phyloP scores from a whole-genome alignment of 257 asterid species.

The Forsythia suspensa region DNA sequence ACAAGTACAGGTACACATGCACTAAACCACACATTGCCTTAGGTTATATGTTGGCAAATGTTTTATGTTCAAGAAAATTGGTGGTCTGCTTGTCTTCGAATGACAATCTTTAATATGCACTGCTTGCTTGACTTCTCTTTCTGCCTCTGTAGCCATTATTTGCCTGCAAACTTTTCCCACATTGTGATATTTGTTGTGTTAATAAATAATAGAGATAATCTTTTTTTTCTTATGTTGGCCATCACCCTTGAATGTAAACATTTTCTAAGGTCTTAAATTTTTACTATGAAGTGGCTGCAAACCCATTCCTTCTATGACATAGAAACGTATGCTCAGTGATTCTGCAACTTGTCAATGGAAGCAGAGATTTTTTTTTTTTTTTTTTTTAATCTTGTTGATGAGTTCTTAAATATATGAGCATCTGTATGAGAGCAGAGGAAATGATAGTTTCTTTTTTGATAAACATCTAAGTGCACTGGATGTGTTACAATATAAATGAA shows the following conservation, averaged over 20 bases:
- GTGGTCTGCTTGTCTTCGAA: not conserved
- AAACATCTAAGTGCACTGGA: not conserved
- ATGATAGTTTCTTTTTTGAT: not conserved
- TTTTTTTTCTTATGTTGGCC: not conserved
- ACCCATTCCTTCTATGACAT: too few relatives aligned
- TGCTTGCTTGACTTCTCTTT: not conserved
- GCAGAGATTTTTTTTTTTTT: too few relatives aligned
- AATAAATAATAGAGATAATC: not conserved
- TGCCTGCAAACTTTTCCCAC: not conserved
- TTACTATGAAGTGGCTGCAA: too few relatives aligned
- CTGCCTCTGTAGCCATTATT: not conserved
- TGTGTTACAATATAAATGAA: not conserved
- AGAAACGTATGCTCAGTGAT: too few relatives aligned
- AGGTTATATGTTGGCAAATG: not conserved
- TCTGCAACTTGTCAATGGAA: too few relatives aligned
- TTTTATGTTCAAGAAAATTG: not conserved
- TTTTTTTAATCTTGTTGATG: not conserved
- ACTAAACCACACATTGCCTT: not conserved
- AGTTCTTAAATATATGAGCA: not conserved
- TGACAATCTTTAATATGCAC: not conserved
- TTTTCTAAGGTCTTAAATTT: too few relatives aligned
- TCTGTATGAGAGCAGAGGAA: not conserved
- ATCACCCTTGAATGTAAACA: too few relatives aligned
- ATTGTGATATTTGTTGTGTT: not conserved
- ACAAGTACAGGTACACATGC: not conserved